Evolutionary conservation across 2,329 filamentous ascomycete species (phyloP).

Genomic region (Fusarium pilosicola): DNA sequence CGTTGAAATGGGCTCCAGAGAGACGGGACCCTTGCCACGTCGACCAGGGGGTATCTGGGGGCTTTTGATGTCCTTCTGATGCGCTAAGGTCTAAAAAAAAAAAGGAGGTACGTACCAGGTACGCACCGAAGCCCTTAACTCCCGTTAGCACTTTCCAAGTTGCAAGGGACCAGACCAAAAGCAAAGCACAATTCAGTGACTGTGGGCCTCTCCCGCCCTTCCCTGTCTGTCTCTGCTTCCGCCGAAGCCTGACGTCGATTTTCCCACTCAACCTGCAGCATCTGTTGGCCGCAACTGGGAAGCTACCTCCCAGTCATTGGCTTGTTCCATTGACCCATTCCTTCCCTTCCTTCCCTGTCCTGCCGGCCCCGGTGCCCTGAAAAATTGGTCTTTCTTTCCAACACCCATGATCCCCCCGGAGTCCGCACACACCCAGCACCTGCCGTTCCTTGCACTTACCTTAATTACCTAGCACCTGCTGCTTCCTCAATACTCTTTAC

Average conservation of each 20-base stretch:
- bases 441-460: conserved; percentile 38
- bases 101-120: conserved; percentile 18
- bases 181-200: conserved; percentile 34
- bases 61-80: conserved; percentile 21
- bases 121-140: conserved; percentile 11
- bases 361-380: conserved; percentile 33
- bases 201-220: conserved; percentile 34
- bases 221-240: conserved; percentile 15
- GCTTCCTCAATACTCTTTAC: conserved; percentile 32
- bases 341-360: conserved; percentile 37
- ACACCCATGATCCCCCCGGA: conserved; percentile 32
- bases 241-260: conserved; percentile 36
- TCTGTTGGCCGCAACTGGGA: conserved; percentile 18
- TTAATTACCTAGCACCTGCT: conserved; percentile 42
- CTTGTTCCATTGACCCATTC: conserved; percentile 26
- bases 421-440: conserved; percentile 24
- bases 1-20: conserved; percentile 30
- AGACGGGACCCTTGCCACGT: conserved; percentile 35
- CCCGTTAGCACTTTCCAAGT: conserved; percentile 11
- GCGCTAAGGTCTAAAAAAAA: conserved; percentile 23
- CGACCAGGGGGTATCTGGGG: conserved; percentile 29
- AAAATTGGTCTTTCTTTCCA: conserved; percentile 39
- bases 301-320: conserved; percentile 20
- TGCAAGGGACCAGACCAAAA: conserved; percentile 27
- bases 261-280: conserved; percentile 35